phyloP scores from a whole-genome alignment of 2,329 filamentous ascomycete species.

The Xylaria sp. region DNA sequence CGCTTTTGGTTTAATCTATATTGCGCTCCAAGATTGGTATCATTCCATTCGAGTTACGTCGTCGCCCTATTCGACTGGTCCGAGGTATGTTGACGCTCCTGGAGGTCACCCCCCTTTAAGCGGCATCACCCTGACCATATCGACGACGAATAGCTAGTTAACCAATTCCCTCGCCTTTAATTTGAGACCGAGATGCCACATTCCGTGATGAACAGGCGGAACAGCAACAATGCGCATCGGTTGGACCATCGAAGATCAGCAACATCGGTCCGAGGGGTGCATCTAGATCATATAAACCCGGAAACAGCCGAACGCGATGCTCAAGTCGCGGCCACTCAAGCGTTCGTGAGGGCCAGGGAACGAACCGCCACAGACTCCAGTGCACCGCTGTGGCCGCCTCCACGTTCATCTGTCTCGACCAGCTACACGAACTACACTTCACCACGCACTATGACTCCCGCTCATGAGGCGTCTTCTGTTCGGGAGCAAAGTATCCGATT shows the following conservation, averaged over 20 bases:
- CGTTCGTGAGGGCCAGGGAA: slow-evolving; percentile 50
- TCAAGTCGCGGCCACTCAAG: slow-evolving; percentile 55
- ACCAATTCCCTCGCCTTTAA: not conserved
- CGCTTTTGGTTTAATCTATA: slow-evolving; percentile 30
- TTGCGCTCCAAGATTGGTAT: slow-evolving; percentile 14
- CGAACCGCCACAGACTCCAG: slow-evolving; percentile 34
- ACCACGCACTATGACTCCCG: slow-evolving; percentile 13
- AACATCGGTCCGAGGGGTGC: slow-evolving; percentile 43
- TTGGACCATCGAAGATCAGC: slow-evolving; percentile 50
- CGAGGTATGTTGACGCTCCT: not conserved
- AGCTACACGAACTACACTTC: slow-evolving; percentile 12
- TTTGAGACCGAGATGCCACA: not conserved
- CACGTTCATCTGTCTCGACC: slow-evolving; percentile 21
- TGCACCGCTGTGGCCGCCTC: slow-evolving; percentile 31
- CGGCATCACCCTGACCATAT: not conserved
- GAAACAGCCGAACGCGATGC: slow-evolving; percentile 52
- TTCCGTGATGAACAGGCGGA: slow-evolving; percentile 45
- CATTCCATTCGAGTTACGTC: not conserved
- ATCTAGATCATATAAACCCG: slow-evolving; percentile 46
- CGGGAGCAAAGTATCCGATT: slow-evolving; percentile 55
- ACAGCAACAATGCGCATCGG: slow-evolving; percentile 42
- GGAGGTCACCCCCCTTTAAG: not conserved
- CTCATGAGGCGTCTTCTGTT: slow-evolving; percentile 29
- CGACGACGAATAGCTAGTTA: not conserved
- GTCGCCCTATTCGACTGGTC: not conserved